Conservation (phyloP, 148 eudicot species). For the Chenopodium album region DNA sequence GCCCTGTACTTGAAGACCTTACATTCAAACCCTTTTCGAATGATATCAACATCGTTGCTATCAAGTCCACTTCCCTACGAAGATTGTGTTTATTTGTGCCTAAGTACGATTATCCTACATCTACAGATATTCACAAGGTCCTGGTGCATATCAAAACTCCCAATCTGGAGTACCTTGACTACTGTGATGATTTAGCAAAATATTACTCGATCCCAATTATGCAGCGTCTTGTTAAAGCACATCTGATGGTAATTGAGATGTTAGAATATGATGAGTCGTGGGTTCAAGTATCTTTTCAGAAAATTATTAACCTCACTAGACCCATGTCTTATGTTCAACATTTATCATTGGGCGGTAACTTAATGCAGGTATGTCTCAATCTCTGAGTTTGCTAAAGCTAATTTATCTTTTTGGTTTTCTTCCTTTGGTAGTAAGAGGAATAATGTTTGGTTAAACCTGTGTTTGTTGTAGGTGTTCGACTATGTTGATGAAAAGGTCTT, state of each 20-base stretch:
- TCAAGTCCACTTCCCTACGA: slow-evolving; percentile 2
- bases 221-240: slow-evolving; percentile 12
- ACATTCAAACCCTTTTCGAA: not conserved
- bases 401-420: no score
- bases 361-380: no score
- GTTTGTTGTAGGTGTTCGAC: not conserved
- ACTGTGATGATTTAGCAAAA: not conserved
- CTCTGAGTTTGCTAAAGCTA: not conserved
- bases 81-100: not conserved
- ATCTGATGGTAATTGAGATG: not conserved
- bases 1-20: slow-evolving; percentile 29
- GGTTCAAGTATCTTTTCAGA: not conserved
- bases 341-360: not conserved
- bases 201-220: not conserved
- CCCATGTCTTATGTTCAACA: slow-evolving; percentile 21
- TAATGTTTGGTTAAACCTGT: not conserved
- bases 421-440: no score
- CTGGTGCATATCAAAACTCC: slow-evolving; percentile 23
- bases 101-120: no score
- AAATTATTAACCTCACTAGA: slow-evolving; percentile 5
- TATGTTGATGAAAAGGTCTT: not conserved
- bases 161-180: slow-evolving; percentile 9
- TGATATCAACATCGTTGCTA: not conserved
- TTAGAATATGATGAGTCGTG: not conserved
- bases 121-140: no score